Evolutionary conservation across 1,284 basidiomycete species (phyloP), one percentile per base, ranked within the genome.

Genomic region (Heliocybe sulcata): DNA sequence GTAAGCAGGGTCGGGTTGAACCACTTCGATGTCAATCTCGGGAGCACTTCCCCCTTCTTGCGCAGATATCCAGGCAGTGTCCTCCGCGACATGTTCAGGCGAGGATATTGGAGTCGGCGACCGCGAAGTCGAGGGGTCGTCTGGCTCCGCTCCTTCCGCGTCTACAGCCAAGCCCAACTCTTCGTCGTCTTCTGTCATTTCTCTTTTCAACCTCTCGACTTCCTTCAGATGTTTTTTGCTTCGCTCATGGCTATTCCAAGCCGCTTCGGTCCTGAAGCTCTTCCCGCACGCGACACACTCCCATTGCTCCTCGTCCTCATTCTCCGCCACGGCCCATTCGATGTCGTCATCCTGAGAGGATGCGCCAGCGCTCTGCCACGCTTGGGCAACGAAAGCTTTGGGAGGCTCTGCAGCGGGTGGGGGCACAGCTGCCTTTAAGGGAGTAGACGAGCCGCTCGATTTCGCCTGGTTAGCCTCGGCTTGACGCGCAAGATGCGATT

Each of bases 221-320:
- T 92, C 90, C 69, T 90, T 93, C 67, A 92, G 72, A 68, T 99
- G 97, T 69, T 96, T 98, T 70, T 91, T 92, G 70, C 94, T 98
- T 61, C 94, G 78, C 69, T 99, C 97, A 62, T 99, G 97, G 68
- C 95, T 98, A 62, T 86, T 80, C 93, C 95, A 99, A 16, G 94
- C 91, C 0, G 93, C 92, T 65, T 98, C 94, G 61, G 89, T 94
- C 64, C 88, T 79, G 70, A 98, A 99, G 1, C 79, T 79, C 74
- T 98, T 98, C 54, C 83, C 79, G 66, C 97, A 99, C 2, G 90
- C 96, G n/a, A 98, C 88, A 64, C 97, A 99, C 67, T 98, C 94
- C 82, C 92, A 95, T 65, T 87, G 86, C 63, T 90, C 86, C 55
- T 87, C 80, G n/a, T 81, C 71, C n/a, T 49, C 47, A 11, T 29